Percentiles rank a stretch among this genome's conserved stretches.
Conservation (phyloP, 108 stramenopile species). For the Fragilaria radians region DNA sequence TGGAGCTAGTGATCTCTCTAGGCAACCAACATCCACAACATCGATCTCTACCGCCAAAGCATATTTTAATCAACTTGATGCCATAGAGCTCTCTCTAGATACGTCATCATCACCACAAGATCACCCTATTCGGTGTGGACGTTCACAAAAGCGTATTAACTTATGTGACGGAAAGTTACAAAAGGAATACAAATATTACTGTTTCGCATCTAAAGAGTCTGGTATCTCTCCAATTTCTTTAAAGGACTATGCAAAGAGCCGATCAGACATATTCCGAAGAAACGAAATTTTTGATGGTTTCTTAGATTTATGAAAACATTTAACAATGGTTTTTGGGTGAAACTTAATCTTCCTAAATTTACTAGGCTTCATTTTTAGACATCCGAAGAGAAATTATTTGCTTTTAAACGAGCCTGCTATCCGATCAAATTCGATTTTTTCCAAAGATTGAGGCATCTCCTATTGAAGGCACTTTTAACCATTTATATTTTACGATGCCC, state of each 20-base stretch:
- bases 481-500: too few relatives aligned
- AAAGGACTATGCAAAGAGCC: conserved; percentile 19
- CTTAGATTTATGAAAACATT: conserved; percentile 20
- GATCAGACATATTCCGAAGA: conserved; percentile 15
- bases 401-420: too few relatives aligned
- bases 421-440: too few relatives aligned
- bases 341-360: too few relatives aligned
- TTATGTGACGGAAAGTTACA: conserved; percentile 9
- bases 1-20: too few relatives aligned
- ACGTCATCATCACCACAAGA: conserved; percentile 1
- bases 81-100: conserved; percentile 18
- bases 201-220: conserved; percentile 4
- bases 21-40: conserved; percentile 6
- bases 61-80: conserved; percentile 27
- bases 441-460: too few relatives aligned
- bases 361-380: too few relatives aligned
- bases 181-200: conserved; percentile 17
- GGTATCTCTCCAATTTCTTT: conserved; percentile 21
- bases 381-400: too few relatives aligned
- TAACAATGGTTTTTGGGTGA: too few relatives aligned
- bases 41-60: conserved; percentile 12
- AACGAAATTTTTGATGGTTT: conserved; percentile 27
- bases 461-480: too few relatives aligned
- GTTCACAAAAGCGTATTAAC: conserved; percentile 16
- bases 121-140: conserved; percentile 9